phyloP scores from a whole-genome alignment of 2,329 filamentous ascomycete genomes.

The Aureobasidium melanogenum region DNA sequence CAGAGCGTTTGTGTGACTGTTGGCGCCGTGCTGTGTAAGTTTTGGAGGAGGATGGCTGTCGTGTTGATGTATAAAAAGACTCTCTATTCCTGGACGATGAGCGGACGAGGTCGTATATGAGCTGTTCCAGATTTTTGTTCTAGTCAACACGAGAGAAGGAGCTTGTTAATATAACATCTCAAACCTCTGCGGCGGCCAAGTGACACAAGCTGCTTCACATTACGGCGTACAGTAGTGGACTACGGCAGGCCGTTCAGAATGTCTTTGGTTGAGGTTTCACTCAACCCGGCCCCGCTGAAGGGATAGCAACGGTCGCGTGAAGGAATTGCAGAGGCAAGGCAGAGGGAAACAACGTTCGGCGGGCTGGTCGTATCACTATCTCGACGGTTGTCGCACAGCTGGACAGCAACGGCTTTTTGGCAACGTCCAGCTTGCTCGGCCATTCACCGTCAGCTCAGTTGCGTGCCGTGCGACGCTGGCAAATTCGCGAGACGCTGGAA shows the following conservation, averaged over 20 bases:
- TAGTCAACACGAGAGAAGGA: background rate
- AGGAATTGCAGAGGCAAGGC: background rate
- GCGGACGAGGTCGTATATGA: background rate
- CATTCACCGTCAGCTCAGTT: constrained; percentile 2
- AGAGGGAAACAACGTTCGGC: constrained; percentile 7
- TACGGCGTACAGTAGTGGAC: background rate
- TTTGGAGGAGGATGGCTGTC: background rate
- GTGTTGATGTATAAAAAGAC: background rate
- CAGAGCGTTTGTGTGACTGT: background rate
- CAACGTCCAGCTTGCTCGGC: constrained; percentile 1
- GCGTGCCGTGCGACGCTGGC: constrained; percentile 6
- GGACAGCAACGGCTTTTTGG: constrained; percentile 8
- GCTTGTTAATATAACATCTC: constrained; percentile 10
- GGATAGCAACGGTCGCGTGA: constrained; percentile 10
- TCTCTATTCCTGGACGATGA: constrained; percentile 3
- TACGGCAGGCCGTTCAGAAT: constrained; percentile 6
- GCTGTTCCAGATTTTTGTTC: background rate
- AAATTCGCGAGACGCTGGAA: constrained; percentile 5
- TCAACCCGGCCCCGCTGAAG: constrained; percentile 2
- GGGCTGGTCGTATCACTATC: constrained; percentile 9
- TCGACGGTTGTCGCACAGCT: constrained; percentile 10
- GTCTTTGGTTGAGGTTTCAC: constrained; percentile 13
- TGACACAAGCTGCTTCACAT: constrained; percentile 11
- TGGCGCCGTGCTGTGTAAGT: constrained; percentile 2
- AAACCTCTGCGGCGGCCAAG: background rate